Evolutionary conservation across 2,329 filamentous ascomycete species (phyloP).

Genomic region (Pseudodiploospora longispora): DNA sequence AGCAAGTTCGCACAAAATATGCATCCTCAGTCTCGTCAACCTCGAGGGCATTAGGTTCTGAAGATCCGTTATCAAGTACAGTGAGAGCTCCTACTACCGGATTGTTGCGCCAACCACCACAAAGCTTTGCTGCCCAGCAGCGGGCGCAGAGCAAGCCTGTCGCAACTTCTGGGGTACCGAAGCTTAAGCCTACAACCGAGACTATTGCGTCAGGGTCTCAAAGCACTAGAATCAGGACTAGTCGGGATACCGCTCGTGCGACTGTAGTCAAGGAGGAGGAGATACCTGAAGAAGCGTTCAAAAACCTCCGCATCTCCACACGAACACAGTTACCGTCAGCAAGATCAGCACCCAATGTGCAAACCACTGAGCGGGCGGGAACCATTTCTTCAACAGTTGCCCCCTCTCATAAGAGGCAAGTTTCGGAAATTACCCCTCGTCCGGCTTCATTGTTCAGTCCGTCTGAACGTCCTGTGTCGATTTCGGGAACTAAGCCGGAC

Average conservation of each 20-base stretch:
- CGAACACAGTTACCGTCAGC: slow-evolving; percentile 19
- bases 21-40: slow-evolving; percentile 21
- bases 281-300: slow-evolving; percentile 15
- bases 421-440: slow-evolving; percentile 21
- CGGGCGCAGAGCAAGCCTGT: slow-evolving; percentile 46
- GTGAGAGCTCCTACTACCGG: slow-evolving; percentile 32
- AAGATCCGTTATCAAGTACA: slow-evolving; percentile 25
- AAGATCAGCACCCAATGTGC: slow-evolving; percentile 19
- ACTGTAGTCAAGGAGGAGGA: slow-evolving; percentile 15
- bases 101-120: slow-evolving; percentile 45
- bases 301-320: slow-evolving; percentile 19
- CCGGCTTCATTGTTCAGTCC: slow-evolving; percentile 48
- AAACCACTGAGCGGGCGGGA: slow-evolving; percentile 23
- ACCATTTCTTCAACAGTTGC: slow-evolving; percentile 17
- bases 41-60: slow-evolving; percentile 16
- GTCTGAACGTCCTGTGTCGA: slow-evolving; percentile 39
- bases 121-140: slow-evolving; percentile 61
- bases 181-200: slow-evolving; percentile 18
- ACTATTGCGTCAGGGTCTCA: slow-evolving; percentile 18
- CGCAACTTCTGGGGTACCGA: slow-evolving; percentile 15
- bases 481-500: slow-evolving; percentile 50
- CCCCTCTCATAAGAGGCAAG: slow-evolving; percentile 18
- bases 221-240: slow-evolving; percentile 17
- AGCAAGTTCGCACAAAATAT: slow-evolving; percentile 26
- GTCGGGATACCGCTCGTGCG: background rate